Base-by-base conservation (phyloP, 768 basidiomycete genomes). In the Melanogaster broomeanus region DNA sequence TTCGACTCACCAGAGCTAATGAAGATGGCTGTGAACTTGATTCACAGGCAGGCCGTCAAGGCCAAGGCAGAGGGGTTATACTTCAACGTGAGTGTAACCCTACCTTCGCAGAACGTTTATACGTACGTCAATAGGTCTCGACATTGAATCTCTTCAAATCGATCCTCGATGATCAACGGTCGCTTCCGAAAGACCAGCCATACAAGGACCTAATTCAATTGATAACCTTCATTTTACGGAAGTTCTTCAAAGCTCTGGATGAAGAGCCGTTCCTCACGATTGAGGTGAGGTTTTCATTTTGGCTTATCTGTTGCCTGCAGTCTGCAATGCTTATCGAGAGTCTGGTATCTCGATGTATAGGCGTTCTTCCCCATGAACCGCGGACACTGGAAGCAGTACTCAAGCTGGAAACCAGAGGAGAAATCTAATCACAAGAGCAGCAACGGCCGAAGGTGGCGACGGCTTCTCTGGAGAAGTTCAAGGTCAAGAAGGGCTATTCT, bases 11-110 rank as follows among this genome's bases (percentile, higher is more conserved):
- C 88, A 0, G 92, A 98, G 61, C 80, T 87, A 64, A 88, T 98
- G 85, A 91, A 90, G 67, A 82, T 94, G 42, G 87, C 93, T 34
- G 93, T 98, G 30, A 82, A 81, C 58, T 73, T 99, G 59, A 78
- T 99, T 60, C 92, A 98, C 66, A 83, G 97, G 13, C 92, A 96
- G 57, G 94, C 87, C 40, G 83, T 99, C 54, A 86, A 82, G 61
- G 87, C 88, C 15, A 94, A 97, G 67, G 92, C 93, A 1, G 97
- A 98, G 66, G 96, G 88, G 0, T 72, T 99, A 9, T 98, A 93
- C 71, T 99, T 96, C 81, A 92, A 95, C 72, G 96, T 93, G 53
- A 48, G 80, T 68, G 42, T 28, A 9, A 18, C 25, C 37, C 44
- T 43, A 37, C 21, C 15, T 45, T 34, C 54, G 24, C 31, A 42